Base-by-base conservation (phyloP, 257 asterid species). In the Euphrasia confusa region DNA sequence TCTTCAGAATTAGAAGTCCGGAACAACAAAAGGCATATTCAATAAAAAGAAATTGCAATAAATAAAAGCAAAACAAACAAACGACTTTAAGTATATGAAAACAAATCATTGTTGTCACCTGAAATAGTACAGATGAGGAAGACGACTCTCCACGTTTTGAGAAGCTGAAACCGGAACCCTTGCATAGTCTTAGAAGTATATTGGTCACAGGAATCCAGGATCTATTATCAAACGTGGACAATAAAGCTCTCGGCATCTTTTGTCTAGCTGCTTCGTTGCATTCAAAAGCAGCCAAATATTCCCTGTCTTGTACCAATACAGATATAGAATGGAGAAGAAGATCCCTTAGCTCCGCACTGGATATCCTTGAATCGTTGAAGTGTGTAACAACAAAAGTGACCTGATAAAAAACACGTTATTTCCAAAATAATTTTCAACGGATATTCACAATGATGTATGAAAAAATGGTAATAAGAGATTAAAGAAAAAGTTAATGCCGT, bases 171-270 rank as follows among this genome's bases (percentile, higher is more conserved):
- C 95, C 90, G 45, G 89, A 86, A 68, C 95, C 88, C 68, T 88
- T 91, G 80, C 95, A 88, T 68, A 91, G 68, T 57, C 95, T 78
- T 48, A 86, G 79, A 66, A 91, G 78, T 66, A 91, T 86, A 75
- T 83, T 88, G 63, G 97, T 91, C 62, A 91, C 93, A 40, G 95
- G 96, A 61, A 91, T 86, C 97, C 98, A 91, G 30, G 97, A 88
- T 77, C 98, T 77, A 79, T 80, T 83, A 72, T 88, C 97, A 74
- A 88, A 91, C 42, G 97, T 87, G 61, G 92, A 79, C 60, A 91
- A 78, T 62, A 88, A 78, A 26, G 97, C 95, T 75, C 74, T 86
- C 39, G 98, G 98, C 94, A 88, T 76, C 70, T 69, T 74, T 37
- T 65, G 75, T 33, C 60, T 84, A 42, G 95, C 97, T 28, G 90